Conservation (phyloP, 1,284 basidiomycete genomes). For the Dichomitus squalens region DNA sequence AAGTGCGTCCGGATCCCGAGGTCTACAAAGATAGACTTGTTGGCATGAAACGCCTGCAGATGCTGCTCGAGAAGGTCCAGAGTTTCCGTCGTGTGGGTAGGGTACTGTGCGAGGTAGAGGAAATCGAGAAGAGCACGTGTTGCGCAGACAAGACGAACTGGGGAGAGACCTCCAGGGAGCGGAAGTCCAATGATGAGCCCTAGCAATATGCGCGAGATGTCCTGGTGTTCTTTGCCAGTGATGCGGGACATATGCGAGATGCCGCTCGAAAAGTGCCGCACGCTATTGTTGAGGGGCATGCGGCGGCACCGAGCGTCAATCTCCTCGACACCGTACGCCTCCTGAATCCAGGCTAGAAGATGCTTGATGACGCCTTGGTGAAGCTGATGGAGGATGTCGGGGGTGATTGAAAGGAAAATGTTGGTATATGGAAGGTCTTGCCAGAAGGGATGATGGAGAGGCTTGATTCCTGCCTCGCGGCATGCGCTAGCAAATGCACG, state of each 20-base stretch:
- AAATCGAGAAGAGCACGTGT: slow-evolving; percentile 22
- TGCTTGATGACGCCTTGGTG: slow-evolving; percentile 35
- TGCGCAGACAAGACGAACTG: background rate
- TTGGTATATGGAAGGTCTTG: slow-evolving; percentile 18
- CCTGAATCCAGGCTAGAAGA: slow-evolving; percentile 24
- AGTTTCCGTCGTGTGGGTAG: slow-evolving; percentile 19
- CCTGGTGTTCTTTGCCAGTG: slow-evolving; percentile 29
- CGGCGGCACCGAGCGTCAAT: slow-evolving; percentile 26
- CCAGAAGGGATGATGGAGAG: slow-evolving; percentile 32
- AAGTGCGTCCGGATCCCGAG: slow-evolving; percentile 28
- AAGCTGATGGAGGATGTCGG: slow-evolving; percentile 29
- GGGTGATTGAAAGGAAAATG: slow-evolving; percentile 27
- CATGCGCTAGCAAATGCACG: background rate
- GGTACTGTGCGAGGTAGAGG: slow-evolving; percentile 26
- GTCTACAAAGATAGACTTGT: slow-evolving; percentile 31
- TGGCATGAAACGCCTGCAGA: slow-evolving; percentile 31
- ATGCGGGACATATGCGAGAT: slow-evolving; percentile 25
- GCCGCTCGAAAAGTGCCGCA: slow-evolving; percentile 26
- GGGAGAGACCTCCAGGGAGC: background rate
- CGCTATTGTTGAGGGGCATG: slow-evolving; percentile 18
- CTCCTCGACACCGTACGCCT: slow-evolving; percentile 12
- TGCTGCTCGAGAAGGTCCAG: slow-evolving; percentile 19
- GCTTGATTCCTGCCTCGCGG: background rate
- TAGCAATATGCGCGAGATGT: slow-evolving; percentile 25
- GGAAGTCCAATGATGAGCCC: slow-evolving; percentile 19